These are phyloP conservation scores for Monosporascus ibericus DNA, from an alignment of 2,329 filamentous ascomycete species.

Conservation along the genomic window DNA sequence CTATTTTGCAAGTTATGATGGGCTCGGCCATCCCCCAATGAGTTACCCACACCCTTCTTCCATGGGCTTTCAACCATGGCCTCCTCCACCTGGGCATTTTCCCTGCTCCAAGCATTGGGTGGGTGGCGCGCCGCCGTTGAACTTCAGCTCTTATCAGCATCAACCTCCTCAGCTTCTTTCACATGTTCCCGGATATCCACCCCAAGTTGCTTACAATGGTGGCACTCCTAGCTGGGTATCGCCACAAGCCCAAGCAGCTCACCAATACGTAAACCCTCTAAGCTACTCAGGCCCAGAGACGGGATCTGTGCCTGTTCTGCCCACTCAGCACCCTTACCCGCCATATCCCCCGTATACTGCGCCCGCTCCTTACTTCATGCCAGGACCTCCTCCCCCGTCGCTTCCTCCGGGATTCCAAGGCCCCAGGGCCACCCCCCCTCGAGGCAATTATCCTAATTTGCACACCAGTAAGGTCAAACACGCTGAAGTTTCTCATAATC, in stretches of 20 bases:
- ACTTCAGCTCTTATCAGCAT: not conserved
- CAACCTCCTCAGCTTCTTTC: not conserved
- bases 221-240: not conserved
- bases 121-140: not conserved
- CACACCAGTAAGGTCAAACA: no score
- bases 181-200: not conserved
- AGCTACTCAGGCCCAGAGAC: conserved; percentile 3
- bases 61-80: not conserved
- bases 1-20: not conserved
- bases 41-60: not conserved
- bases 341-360: conserved; percentile 1
- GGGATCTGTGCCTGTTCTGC: conserved; percentile 4
- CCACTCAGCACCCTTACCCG: conserved; percentile 1
- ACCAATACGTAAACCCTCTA: conserved; percentile 4
- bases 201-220: not conserved
- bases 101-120: not conserved
- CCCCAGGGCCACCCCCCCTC: not conserved
- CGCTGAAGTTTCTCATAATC: not conserved
- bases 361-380: conserved; percentile 1
- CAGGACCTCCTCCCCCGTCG: not conserved
- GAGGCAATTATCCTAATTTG: not conserved
- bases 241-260: conserved; percentile 2
- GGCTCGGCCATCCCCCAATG: not conserved
- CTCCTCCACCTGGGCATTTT: conserved; percentile 3
- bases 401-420: not conserved